phyloP scores from a whole-genome alignment of 805 yeast genomes.

The Sporopachydermia lactativora region DNA sequence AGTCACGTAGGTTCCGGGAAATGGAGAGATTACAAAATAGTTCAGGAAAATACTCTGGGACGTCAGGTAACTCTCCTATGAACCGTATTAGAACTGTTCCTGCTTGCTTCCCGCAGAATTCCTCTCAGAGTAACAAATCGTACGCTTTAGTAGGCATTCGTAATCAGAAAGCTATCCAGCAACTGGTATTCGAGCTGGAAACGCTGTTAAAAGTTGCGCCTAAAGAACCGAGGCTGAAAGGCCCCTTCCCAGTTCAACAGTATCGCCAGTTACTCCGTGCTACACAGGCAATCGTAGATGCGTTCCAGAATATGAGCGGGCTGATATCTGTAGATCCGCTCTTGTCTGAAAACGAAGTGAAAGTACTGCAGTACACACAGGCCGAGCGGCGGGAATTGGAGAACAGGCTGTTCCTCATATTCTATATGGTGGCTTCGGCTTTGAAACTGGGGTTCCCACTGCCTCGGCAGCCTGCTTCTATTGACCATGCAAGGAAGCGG shows the following conservation, averaged over 20 bases:
- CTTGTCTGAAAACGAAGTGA: slow-evolving; percentile 37
- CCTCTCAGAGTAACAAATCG: too few species aligned
- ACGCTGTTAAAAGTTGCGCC: slow-evolving; percentile 55
- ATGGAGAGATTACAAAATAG: neutral
- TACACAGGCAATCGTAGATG: slow-evolving; percentile 56
- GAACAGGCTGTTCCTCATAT: slow-evolving; percentile 56
- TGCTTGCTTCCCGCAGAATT: too few species aligned
- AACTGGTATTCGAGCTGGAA: slow-evolving; percentile 45
- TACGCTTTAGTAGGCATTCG: slow-evolving; percentile 14
- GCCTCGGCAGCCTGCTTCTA: slow-evolving; percentile 65
- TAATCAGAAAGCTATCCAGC: slow-evolving; percentile 29
- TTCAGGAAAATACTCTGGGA: slow-evolving; percentile 24
- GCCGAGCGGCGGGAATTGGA: slow-evolving; percentile 55
- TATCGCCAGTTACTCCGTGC: slow-evolving; percentile 37
- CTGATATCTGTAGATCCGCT: slow-evolving; percentile 50
- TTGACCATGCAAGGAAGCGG: slow-evolving; percentile 59
- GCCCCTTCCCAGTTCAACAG: slow-evolving; percentile 43
- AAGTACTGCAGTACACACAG: slow-evolving; percentile 37
- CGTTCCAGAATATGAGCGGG: slow-evolving; percentile 58
- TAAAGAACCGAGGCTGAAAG: slow-evolving; percentile 60
- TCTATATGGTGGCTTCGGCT: slow-evolving; percentile 69
- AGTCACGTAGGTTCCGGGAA: too few species aligned
- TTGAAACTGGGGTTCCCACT: slow-evolving; percentile 62
- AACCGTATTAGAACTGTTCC: neutral
- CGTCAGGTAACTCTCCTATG: slow-evolving; percentile 10